A percentile compares a stretch with the other conserved stretches of the same genome.
phyloP scores from a whole-genome alignment of 2,329 filamentous ascomycete species.

The Neonectria hederae region DNA sequence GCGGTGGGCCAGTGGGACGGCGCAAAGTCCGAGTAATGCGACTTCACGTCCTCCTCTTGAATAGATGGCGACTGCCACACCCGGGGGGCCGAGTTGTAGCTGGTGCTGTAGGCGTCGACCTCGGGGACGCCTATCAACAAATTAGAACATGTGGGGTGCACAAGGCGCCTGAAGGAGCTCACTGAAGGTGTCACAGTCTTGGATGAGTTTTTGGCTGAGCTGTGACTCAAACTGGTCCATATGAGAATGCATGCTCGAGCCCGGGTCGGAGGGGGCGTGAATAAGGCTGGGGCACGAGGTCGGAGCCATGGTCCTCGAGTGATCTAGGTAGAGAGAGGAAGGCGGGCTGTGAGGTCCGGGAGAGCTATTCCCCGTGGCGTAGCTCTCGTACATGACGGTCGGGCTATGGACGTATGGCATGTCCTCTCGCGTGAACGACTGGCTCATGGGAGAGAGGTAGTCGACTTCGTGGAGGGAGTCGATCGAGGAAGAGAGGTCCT shows the following conservation, averaged over 20 bases:
- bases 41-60: constrained; percentile 56
- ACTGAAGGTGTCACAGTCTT: constrained; percentile 67
- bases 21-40: constrained; percentile 55
- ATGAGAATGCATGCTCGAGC: constrained; percentile 69
- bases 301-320: constrained; percentile 57
- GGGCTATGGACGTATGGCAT: constrained; percentile 66
- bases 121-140: constrained; percentile 59
- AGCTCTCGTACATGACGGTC: constrained; percentile 66
- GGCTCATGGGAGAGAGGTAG: constrained; percentile 69
- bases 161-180: constrained; percentile 51
- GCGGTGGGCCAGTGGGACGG: constrained; percentile 60
- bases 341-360: constrained; percentile 65
- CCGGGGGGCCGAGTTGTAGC: constrained; percentile 57
- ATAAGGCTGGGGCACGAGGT: constrained; percentile 70
- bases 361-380: constrained; percentile 59
- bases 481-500: constrained; percentile 63
- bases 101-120: constrained; percentile 62
- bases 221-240: constrained; percentile 67
- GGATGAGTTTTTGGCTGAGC: constrained; percentile 61
- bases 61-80: constrained; percentile 57
- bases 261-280: constrained; percentile 68
- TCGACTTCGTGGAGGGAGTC: constrained; percentile 71
- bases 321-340: constrained; percentile 64
- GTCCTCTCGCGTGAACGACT: constrained; percentile 66
- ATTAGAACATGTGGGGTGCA: constrained; percentile 51